These are phyloP conservation scores for Clohesyomyces aquaticus DNA, from an alignment of 495 filamentous ascomycete genomes.

Conservation along the genomic window DNA sequence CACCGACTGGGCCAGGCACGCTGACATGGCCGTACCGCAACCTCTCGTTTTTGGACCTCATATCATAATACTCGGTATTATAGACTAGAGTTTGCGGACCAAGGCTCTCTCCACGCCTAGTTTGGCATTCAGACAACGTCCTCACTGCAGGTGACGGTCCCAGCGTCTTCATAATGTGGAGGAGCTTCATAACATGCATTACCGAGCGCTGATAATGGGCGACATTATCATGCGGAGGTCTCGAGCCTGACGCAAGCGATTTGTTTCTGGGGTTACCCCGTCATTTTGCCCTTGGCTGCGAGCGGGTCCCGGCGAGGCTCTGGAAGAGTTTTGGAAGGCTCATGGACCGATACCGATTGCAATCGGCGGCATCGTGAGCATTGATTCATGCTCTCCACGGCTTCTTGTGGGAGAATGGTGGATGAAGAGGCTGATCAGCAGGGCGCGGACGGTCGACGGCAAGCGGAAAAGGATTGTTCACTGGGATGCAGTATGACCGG, in stretches of 20 bases:
- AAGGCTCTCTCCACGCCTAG: constrained; percentile 24
- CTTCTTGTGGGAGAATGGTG: constrained; percentile 40
- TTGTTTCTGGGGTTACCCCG: constrained; percentile 37
- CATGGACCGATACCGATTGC: constrained; percentile 31
- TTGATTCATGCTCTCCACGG: constrained; percentile 36
- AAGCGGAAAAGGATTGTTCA: constrained; percentile 22
- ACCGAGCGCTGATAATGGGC: constrained; percentile 39
- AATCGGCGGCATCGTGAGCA: constrained; percentile 32
- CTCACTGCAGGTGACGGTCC: constrained; percentile 31
- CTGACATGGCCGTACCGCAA: constrained; percentile 31
- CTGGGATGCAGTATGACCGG: constrained; percentile 39
- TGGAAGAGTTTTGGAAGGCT: constrained; percentile 34
- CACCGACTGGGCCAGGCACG: constrained; percentile 24
- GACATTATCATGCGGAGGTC: constrained; percentile 37
- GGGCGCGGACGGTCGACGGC: constrained; percentile 28
- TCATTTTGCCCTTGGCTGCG: constrained; percentile 10
- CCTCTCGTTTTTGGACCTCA: constrained; percentile 34
- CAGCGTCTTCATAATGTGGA: constrained; percentile 32
- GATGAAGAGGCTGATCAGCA: constrained; percentile 36
- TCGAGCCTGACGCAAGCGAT: constrained; percentile 37
- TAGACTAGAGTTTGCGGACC: constrained; percentile 29
- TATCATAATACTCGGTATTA: constrained; percentile 34
- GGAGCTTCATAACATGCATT: constrained; percentile 40
- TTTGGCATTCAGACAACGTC: constrained; percentile 21
- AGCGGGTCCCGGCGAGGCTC: constrained; percentile 15